phyloP scores from a whole-genome alignment of 805 yeast species.

The Lipomyces yamanashiensis region DNA sequence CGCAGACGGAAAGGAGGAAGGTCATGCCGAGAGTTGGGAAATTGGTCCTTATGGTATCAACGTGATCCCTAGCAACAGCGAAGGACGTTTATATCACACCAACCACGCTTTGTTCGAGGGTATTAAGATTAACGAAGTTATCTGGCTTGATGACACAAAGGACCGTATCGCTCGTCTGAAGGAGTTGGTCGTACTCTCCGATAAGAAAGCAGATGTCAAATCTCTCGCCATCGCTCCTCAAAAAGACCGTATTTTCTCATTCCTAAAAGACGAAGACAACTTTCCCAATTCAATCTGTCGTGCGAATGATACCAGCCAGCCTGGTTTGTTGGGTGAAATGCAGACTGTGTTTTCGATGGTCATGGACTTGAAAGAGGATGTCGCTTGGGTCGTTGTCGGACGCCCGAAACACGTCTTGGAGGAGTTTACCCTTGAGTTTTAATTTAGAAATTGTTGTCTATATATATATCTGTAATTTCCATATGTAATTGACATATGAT shows the following conservation, averaged over 20 bases:
- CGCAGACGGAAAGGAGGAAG: conserved; percentile 31
- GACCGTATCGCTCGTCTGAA: conserved; percentile 26
- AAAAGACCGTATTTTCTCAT: conserved; percentile 29
- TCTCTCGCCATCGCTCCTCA: conserved; percentile 11
- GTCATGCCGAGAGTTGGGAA: conserved; percentile 32
- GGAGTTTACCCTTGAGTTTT: conserved; percentile 23
- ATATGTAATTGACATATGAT: no score
- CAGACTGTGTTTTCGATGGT: conserved; percentile 41
- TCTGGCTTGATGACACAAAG: conserved; percentile 33
- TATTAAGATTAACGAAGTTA: conserved; percentile 24
- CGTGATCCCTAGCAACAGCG: conserved; percentile 17
- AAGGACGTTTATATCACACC: conserved; percentile 30
- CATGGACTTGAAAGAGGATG: conserved; percentile 38
- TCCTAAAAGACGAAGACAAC: conserved; percentile 39
- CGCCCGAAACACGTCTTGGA: conserved; percentile 37
- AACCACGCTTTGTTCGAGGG: conserved; percentile 29
- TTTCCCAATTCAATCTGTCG: conserved; percentile 42
- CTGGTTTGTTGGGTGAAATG: conserved; percentile 34
- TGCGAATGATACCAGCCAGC: conserved; percentile 29
- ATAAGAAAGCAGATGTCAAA: conserved; percentile 2
- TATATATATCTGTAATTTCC: no score
- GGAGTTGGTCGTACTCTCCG: conserved; percentile 14
- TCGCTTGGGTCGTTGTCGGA: conserved; percentile 39
- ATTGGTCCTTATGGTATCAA: conserved; percentile 33
- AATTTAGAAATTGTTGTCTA: background rate